Base-by-base conservation (phyloP, 805 yeast species). In the Candida pseudofarinosa region DNA sequence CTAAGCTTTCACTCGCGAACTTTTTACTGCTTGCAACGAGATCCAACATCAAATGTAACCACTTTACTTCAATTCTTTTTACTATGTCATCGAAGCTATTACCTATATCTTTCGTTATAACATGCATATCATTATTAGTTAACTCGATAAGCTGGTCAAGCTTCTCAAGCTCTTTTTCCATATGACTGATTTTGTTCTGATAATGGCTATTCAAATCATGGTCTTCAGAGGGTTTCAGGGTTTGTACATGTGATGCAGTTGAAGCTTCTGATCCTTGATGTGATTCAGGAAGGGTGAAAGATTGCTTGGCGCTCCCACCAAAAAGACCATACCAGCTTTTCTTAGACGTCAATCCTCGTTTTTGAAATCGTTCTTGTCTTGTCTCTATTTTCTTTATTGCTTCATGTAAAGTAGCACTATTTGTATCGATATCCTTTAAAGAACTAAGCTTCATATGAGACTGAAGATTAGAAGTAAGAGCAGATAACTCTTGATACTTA, bases 121-220 rank as follows among this genome's bases (percentile, higher is more conserved):
- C 64, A 19, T 56, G 53, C 55, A 76, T 68, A 54, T 78, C 83
- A 10, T 53, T 55, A 43, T 67, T 60, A 31, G 73, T 57, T 14
- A 72, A 58, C 13, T 63, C 65, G 19, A 74, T 73, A 40, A 79
- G 67, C 40, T 77, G 80, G 35, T 73, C 69, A 33, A 77, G 61
- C 48, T 76, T 76, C 34, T 50, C 50, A 20, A 73, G 52, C 43
- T 73, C 79, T 53, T 61, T 63, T 40, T 71, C 71, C 13, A 70
- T 58, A 30, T 65, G 66, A 38, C 56, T 58, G 16, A 63, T 54
- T 34, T 63, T 63, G 39, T 55, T 53, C 46, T 60, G 62, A 40
- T 49, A 53, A 37, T 56, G 65, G 28, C 37, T 38, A 19, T 43
- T 40, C 26, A 45, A 14, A 32, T 45, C 48, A 14, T 31, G 19